Conservation (phyloP, 2,329 filamentous ascomycete species). For the Alternaria conjuncta region DNA sequence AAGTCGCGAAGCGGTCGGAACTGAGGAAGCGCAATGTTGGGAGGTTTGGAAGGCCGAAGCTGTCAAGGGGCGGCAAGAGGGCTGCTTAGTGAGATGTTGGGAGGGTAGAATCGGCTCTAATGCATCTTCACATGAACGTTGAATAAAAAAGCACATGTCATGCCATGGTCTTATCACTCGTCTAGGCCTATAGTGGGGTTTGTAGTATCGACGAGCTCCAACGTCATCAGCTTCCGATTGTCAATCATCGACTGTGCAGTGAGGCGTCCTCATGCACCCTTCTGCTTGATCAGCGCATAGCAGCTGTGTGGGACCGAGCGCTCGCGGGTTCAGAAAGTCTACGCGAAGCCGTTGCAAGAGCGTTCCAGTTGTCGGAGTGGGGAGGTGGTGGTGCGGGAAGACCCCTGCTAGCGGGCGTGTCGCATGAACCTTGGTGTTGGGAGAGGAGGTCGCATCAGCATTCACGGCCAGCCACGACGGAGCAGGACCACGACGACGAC, state of each 20-base stretch:
- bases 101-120: background rate
- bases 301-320: background rate
- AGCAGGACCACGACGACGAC: background rate
- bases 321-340: background rate
- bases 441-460: conserved; percentile 9
- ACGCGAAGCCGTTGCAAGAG: conserved; percentile 17
- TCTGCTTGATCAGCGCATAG: background rate
- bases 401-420: conserved; percentile 12
- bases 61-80: background rate
- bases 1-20: conserved; percentile 4
- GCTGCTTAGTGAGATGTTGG: background rate
- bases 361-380: conserved; percentile 13
- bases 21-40: conserved; percentile 24
- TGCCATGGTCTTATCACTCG: background rate
- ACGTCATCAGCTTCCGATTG: conserved; percentile 9
- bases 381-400: conserved; percentile 12
- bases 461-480: background rate
- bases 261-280: background rate
- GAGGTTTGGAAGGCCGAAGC: conserved; percentile 19
- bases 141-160: background rate
- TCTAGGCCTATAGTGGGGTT: background rate
- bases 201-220: background rate
- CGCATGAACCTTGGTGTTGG: conserved; percentile 20
- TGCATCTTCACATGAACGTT: background rate
- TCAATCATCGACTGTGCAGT: background rate